Base-by-base conservation (phyloP, 495 filamentous ascomycete genomes). In the Saxispiralis lemnorum region DNA sequence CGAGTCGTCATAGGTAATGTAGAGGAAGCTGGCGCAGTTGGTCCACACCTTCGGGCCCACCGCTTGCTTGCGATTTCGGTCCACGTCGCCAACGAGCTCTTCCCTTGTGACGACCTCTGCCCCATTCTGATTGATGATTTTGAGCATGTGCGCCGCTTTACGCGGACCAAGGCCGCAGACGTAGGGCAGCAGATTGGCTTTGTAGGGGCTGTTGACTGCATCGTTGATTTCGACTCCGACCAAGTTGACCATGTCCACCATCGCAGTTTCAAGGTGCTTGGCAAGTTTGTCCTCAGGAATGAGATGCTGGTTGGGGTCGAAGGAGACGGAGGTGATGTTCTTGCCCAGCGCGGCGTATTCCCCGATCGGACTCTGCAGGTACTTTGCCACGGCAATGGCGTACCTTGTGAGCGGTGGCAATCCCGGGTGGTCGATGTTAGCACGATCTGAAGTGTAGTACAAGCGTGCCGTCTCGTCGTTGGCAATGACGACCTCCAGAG, bases 231-330 rank as follows among this genome's bases (percentile, higher is more conserved):
- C 81, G 16, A 97, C 86, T 46, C 89, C 89, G 43, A 83, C 81
- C 9, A 97, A 71, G 58, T 97, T 97, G 52, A 97, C 89, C 76
- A 93, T 93, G 55, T 97, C 92, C 5, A 96, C 87, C 72, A 97
- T 78, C 15, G 86, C 83, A 1, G 82, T 89, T 52, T 96, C 89
- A 16, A 97, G 70, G 43, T 84, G 72, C 57, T 81, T 83, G 36
- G 80, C 59, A 5, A 96, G 66, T 59, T 92, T 81, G 2, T 95
- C 88, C 40, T 81, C 77, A 0, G 85, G 75, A 7, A 97, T 68
- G 35, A 93, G 73, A 43, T 86, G 76, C 60, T 97, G 89, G 45
- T 83, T 83, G 17, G 83, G 73, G 49, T 93, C 85, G 57, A 95
- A 94, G 20, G 74, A 66, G 35, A 97, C 72, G 1, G 86, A 88